These are phyloP conservation scores for Sporothrix pallida DNA, from an alignment of 2,329 filamentous ascomycete genomes.

Conservation along the genomic window DNA sequence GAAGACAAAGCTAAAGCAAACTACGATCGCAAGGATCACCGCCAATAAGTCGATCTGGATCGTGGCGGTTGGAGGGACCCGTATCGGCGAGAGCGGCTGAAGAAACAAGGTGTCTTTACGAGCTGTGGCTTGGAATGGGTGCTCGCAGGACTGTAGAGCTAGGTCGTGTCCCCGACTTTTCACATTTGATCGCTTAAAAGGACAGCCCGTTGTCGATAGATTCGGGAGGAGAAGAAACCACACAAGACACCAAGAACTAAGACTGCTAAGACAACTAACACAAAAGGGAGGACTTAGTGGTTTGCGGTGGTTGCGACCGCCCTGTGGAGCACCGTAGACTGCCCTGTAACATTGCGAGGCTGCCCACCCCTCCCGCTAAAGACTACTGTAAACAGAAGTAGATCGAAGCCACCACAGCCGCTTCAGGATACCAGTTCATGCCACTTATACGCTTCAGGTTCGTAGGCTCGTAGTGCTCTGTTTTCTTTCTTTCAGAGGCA, in stretches of 20 bases:
- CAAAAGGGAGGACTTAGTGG: neutral
- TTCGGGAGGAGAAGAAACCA: neutral
- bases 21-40: neutral
- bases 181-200: neutral
- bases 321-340: neutral
- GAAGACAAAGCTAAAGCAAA: neutral
- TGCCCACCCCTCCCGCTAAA: neutral
- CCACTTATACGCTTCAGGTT: neutral
- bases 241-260: neutral
- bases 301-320: neutral
- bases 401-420: neutral
- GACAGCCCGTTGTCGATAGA: neutral
- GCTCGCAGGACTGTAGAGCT: neutral
- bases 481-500: no score
- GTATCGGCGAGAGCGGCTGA: neutral
- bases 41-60: neutral
- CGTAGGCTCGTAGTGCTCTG: no score
- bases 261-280: neutral
- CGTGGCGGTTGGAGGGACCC: neutral
- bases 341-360: neutral
- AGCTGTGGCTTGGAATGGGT: neutral
- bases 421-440: neutral
- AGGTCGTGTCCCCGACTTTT: neutral
- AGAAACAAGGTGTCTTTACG: neutral
- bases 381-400: neutral